Evolutionary conservation across 1,139 yeast genomes (phyloP).

Genomic region (Debaryomyces sp.): DNA sequence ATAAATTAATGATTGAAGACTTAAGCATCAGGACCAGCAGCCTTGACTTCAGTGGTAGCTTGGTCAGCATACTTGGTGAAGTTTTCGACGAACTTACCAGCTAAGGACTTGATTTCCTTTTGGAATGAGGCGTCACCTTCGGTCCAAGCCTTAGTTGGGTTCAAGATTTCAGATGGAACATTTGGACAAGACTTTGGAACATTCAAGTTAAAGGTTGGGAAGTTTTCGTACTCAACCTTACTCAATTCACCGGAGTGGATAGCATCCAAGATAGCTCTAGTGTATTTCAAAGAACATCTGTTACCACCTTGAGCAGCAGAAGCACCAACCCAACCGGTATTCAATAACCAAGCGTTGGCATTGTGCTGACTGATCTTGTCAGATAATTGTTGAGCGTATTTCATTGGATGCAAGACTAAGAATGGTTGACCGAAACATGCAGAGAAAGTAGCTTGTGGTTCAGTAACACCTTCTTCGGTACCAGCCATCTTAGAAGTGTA

Average conservation of each 20-base stretch:
- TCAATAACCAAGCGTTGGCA: constrained; percentile 94
- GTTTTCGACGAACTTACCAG: constrained; percentile 79
- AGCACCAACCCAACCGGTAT: constrained; percentile 99
- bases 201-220: constrained; percentile 85
- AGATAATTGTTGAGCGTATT: constrained; percentile 94
- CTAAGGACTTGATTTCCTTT: constrained; percentile 73
- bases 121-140: constrained; percentile 69
- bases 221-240: constrained; percentile 77
- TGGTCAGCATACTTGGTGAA: constrained; percentile 82
- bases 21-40: constrained; percentile 80
- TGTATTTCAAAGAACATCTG: constrained; percentile 97
- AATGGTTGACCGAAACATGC: constrained; percentile 99
- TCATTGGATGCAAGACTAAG: constrained; percentile 97
- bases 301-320: constrained; percentile 92
- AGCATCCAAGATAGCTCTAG: constrained; percentile 94
- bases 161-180: constrained; percentile 84
- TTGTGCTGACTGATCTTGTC: constrained; percentile 88
- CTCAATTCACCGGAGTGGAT: constrained; percentile 90
- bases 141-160: constrained; percentile 86
- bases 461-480: constrained; percentile 98
- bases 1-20: constrained; percentile 1
- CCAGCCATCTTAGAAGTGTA: constrained; percentile 99
- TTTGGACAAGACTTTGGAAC: constrained; percentile 81
- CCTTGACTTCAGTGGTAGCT: constrained; percentile 83
- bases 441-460: constrained; percentile 97